These are phyloP conservation scores for Mycena kentingensis DNA, from an alignment of 768 basidiomycete species.

Conservation along the genomic window DNA sequence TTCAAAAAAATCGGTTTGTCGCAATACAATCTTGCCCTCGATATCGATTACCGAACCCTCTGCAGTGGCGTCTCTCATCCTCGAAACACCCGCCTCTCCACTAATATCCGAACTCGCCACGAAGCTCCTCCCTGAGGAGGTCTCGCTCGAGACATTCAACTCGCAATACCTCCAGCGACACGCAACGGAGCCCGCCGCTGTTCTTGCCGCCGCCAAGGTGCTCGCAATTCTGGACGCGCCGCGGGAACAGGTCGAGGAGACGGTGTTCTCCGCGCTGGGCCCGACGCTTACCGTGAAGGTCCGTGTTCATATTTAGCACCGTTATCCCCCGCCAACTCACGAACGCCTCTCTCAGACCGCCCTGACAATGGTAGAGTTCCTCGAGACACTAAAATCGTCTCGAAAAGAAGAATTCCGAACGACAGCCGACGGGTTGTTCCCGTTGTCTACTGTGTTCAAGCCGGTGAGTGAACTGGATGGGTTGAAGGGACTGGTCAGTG, in stretches of 20 bases:
- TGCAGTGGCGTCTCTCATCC: slow-evolving; percentile 49
- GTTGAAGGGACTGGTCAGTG: no score
- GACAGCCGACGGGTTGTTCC: slow-evolving; percentile 67
- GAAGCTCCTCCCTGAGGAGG: slow-evolving; percentile 55
- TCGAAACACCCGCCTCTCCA: slow-evolving; percentile 48
- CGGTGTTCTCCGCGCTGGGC: slow-evolving; percentile 51
- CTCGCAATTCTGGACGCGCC: slow-evolving; percentile 48
- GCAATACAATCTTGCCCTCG: not conserved
- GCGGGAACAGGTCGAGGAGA: slow-evolving; percentile 59
- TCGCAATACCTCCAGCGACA: slow-evolving; percentile 74
- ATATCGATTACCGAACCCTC: not conserved
- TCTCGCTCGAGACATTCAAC: slow-evolving; percentile 69
- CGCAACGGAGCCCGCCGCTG: slow-evolving; percentile 47
- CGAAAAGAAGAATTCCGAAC: no score
- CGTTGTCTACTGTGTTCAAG: slow-evolving; percentile 70
- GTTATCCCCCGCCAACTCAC: not conserved
- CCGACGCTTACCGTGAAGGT: slow-evolving; percentile 54
- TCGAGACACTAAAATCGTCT: slow-evolving; percentile 52
- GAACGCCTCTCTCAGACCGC: slow-evolving; percentile 48
- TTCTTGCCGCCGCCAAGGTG: slow-evolving; percentile 68
- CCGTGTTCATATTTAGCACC: slow-evolving; percentile 12
- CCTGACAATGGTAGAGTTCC: slow-evolving; percentile 46
- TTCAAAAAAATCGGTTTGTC: slow-evolving; percentile 56
- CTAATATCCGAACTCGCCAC: slow-evolving; percentile 51
- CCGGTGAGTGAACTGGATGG: slow-evolving; percentile 48